Evolutionary conservation across 192 early-diverging fungal species (phyloP).

Genomic region (Backusella morwellensis): DNA sequence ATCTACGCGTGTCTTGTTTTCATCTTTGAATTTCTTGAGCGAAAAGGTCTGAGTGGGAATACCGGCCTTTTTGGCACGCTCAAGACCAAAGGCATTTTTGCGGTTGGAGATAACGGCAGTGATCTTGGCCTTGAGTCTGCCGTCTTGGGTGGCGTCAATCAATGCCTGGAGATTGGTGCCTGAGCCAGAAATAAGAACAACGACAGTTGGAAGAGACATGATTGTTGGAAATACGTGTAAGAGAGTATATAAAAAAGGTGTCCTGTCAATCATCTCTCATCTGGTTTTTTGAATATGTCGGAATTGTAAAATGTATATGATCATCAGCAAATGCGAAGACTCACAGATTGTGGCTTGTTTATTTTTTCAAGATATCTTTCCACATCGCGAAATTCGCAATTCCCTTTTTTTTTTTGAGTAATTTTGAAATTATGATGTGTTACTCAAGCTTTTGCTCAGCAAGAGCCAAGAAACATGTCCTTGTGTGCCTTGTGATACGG

Average conservation of each 20-base stretch:
- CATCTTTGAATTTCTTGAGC: slow-evolving; percentile 83
- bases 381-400: neutral
- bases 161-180: slow-evolving; percentile 97
- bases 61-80: slow-evolving; percentile 72
- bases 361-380: neutral
- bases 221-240: neutral
- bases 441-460: neutral
- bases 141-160: slow-evolving; percentile 71
- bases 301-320: neutral
- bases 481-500: neutral
- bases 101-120: slow-evolving; percentile 89
- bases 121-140: slow-evolving; percentile 63
- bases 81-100: slow-evolving; percentile 82
- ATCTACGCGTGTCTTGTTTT: slow-evolving; percentile 78
- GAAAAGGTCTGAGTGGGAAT: slow-evolving; percentile 84
- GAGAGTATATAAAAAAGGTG: neutral
- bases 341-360: neutral
- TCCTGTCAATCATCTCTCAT: neutral
- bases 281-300: neutral
- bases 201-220: slow-evolving; percentile 44
- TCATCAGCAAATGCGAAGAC: neutral
- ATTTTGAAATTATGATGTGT: neutral
- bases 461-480: neutral
- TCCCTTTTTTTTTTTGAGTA: neutral
- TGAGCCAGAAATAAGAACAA: slow-evolving; percentile 93